Conservation (phyloP, 2,329 filamentous ascomycete species). For the Colletotrichum sp. region DNA sequence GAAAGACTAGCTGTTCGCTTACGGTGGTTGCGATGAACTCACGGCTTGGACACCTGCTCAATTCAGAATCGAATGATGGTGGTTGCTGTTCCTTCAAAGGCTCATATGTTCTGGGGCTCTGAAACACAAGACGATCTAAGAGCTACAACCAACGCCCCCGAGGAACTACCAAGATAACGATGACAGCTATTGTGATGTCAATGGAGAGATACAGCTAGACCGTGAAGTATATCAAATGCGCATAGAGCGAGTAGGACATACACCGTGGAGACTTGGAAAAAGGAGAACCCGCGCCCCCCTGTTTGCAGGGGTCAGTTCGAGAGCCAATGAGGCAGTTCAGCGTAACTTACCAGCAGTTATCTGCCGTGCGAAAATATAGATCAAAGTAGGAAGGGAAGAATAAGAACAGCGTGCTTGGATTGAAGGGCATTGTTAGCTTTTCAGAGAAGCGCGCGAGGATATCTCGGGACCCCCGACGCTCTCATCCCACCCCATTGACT, state of each 20-base stretch:
- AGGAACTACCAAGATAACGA: neutral
- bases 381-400: neutral
- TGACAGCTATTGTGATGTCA: neutral
- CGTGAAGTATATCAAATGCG: neutral
- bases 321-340: rapidly evolving
- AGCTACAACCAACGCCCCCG: neutral
- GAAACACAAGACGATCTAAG: neutral
- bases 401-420: rapidly evolving
- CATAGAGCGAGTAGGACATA: neutral
- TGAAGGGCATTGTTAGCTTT: neutral
- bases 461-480: neutral
- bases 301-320: neutral
- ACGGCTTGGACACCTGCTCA: neutral
- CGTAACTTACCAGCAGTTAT: neutral
- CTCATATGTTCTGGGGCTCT: neutral
- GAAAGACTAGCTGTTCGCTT: neutral
- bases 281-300: neutral
- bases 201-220: neutral
- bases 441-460: neutral
- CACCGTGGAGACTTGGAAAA: neutral
- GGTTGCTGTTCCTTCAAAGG: neutral
- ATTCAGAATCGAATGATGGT: neutral
- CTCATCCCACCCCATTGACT: neutral
- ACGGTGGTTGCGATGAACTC: neutral
- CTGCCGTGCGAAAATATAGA: neutral